Conservation (phyloP, 768 basidiomycete species). For the Podaxis pistillaris region DNA sequence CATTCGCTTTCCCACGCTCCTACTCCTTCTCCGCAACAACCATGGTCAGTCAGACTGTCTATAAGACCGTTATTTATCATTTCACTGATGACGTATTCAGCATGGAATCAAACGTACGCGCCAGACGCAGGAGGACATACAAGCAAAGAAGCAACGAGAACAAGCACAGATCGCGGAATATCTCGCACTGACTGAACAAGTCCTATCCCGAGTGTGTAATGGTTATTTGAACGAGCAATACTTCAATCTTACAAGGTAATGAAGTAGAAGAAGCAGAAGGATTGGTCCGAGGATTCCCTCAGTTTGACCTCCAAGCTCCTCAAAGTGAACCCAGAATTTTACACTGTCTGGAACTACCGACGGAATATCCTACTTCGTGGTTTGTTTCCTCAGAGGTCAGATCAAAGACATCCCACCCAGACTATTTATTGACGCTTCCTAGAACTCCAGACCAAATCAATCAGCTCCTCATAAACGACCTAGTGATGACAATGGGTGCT, state of each 20-base stretch:
- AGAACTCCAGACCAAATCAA: slow-evolving; percentile 56
- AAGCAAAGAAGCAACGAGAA: slow-evolving; percentile 69
- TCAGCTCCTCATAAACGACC: slow-evolving; percentile 63
- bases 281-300: slow-evolving; percentile 75
- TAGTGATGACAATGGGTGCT: slow-evolving; percentile 76
- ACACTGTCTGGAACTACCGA: slow-evolving; percentile 95
- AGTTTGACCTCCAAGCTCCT: slow-evolving; percentile 76
- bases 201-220: slow-evolving; percentile 60
- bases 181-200: slow-evolving; percentile 57
- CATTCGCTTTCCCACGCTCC: slow-evolving; percentile 12
- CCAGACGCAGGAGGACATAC: slow-evolving; percentile 58
- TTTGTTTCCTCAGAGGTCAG: slow-evolving; percentile 66
- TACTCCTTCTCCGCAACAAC: not conserved
- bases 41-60: slow-evolving; percentile 13
- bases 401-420: not conserved
- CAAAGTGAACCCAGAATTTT: slow-evolving; percentile 90
- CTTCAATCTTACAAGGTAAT: slow-evolving; percentile 13
- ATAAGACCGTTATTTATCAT: not conserved
- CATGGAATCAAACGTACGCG: slow-evolving; percentile 68
- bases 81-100: slow-evolving; percentile 32
- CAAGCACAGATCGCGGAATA: slow-evolving; percentile 76
- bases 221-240: slow-evolving; percentile 5
- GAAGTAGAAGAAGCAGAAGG: slow-evolving; percentile 62
- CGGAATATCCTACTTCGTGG: slow-evolving; percentile 73
- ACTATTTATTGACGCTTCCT: slow-evolving; percentile 14